These are phyloP conservation scores for Pichia kudriavzevii DNA, from an alignment of 1,139 yeast species.

Conservation along the genomic window DNA sequence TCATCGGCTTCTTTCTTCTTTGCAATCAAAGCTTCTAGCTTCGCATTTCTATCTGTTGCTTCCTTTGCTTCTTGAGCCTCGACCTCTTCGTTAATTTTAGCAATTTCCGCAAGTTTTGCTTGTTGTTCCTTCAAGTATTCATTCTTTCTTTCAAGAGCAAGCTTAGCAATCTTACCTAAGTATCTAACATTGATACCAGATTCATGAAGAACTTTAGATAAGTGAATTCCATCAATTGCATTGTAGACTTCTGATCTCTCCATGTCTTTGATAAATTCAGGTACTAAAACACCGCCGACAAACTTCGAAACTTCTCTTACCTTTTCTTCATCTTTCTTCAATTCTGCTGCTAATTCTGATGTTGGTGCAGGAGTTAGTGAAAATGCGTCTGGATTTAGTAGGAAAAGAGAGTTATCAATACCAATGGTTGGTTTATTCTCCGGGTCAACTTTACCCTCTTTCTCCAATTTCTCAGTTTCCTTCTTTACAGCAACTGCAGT, in stretches of 20 bases:
- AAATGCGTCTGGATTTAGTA: slow-evolving; percentile 78
- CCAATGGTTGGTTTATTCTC: slow-evolving; percentile 41
- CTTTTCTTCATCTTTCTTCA: slow-evolving; percentile 46
- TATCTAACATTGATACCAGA: slow-evolving; percentile 87
- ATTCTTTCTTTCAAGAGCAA: slow-evolving; percentile 25
- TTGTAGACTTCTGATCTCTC: slow-evolving; percentile 35
- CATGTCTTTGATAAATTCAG: slow-evolving; percentile 53
- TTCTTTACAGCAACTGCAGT: slow-evolving; percentile 46
- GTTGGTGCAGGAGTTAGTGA: slow-evolving; percentile 35
- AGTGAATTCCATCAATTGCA: slow-evolving; percentile 69
- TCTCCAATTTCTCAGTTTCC: slow-evolving; percentile 44
- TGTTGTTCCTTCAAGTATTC: slow-evolving; percentile 14
- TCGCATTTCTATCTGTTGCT: slow-evolving; percentile 27
- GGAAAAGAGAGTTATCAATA: slow-evolving; percentile 48
- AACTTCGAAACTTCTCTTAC: slow-evolving; percentile 66
- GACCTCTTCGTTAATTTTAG: slow-evolving; percentile 26
- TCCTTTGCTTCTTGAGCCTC: slow-evolving; percentile 29
- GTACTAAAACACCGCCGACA: slow-evolving; percentile 51
- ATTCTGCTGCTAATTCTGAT: slow-evolving; percentile 30
- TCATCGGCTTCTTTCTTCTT: slow-evolving; percentile 33
- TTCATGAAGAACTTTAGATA: slow-evolving; percentile 62
- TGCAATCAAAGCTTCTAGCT: slow-evolving; percentile 20
- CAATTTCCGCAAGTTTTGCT: slow-evolving; percentile 22
- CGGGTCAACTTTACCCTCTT: slow-evolving; percentile 18
- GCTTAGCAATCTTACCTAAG: slow-evolving; percentile 54